A percentile compares a stretch with the other conserved stretches of the same genome.
Conservation (phyloP, 257 asterid species). For the Gentiana dahurica region DNA sequence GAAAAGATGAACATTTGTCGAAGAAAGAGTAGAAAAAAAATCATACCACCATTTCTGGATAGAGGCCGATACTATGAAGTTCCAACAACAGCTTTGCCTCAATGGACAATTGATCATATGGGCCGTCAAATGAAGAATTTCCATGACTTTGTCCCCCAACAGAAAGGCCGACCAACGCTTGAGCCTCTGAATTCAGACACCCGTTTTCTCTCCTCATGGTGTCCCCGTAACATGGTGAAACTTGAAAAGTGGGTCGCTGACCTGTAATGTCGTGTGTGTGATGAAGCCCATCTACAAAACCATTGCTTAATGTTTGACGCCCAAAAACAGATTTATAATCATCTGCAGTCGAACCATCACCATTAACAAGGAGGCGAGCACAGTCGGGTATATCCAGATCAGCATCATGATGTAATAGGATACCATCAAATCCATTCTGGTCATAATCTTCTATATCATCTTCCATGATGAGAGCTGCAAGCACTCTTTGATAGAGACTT, state of each 20-base stretch:
- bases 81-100: conserved; percentile 74
- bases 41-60: conserved; percentile 79
- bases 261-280: conserved; percentile 33
- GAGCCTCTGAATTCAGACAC: conserved; percentile 56
- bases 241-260: conserved; percentile 18
- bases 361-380: conserved; percentile 27
- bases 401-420: conserved; percentile 14
- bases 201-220: conserved; percentile 38
- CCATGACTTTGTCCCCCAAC: conserved; percentile 38
- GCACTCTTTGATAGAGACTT: conserved; percentile 69
- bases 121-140: conserved; percentile 39
- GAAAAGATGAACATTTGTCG: not conserved
- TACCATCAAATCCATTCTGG: conserved; percentile 53
- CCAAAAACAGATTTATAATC: conserved; percentile 41
- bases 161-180: conserved; percentile 54
- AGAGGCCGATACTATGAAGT: conserved; percentile 67
- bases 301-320: conserved; percentile 44
- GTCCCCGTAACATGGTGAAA: conserved; percentile 38
- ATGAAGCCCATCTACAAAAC: conserved; percentile 33
- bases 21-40: conserved; percentile 3
- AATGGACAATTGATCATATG: conserved; percentile 57
- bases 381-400: conserved; percentile 33
- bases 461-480: conserved; percentile 77
- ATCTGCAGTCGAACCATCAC: conserved; percentile 30
- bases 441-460: conserved; percentile 74